These are phyloP conservation scores for Citrus mangshanensis DNA, from an alignment of 345 rosid genomes.

Conservation along the genomic window DNA sequence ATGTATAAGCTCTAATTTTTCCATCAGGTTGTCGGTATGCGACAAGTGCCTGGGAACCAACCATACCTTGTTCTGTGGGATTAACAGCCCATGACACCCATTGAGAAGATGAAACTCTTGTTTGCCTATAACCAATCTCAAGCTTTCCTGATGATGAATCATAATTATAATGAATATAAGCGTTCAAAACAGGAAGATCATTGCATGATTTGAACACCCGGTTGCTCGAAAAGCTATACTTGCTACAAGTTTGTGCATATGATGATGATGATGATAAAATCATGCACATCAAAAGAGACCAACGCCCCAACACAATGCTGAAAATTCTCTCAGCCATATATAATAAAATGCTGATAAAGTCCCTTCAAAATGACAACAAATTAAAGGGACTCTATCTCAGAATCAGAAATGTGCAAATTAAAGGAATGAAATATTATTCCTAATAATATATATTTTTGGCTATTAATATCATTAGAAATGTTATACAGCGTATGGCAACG, in stretches of 20 bases:
- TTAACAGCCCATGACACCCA: slow-evolving; percentile 98
- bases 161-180: slow-evolving; percentile 69
- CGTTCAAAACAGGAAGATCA: slow-evolving; percentile 69
- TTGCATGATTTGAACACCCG: slow-evolving; percentile 54
- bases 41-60: slow-evolving; percentile 76
- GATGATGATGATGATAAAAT: slow-evolving; percentile 18
- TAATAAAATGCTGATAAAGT: neutral
- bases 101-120: slow-evolving; percentile 37
- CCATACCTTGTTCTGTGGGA: slow-evolving; percentile 65
- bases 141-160: slow-evolving; percentile 51
- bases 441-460: too few relatives aligned
- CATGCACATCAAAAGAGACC: slow-evolving; percentile 20
- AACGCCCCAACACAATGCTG: neutral
- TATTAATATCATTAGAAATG: too few relatives aligned
- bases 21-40: slow-evolving; percentile 65
- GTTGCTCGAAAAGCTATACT: slow-evolving; percentile 61
- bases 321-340: neutral
- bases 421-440: neutral
- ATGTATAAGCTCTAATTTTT: slow-evolving; percentile 57
- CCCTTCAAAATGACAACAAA: neutral
- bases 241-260: slow-evolving; percentile 54
- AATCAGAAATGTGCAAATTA: neutral
- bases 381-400: neutral
- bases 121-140: slow-evolving; percentile 72
- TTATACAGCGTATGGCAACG: too few relatives aligned